Evolutionary conservation across 2,329 filamentous ascomycete genomes (phyloP).

Genomic region (Diaporthe vexans): DNA sequence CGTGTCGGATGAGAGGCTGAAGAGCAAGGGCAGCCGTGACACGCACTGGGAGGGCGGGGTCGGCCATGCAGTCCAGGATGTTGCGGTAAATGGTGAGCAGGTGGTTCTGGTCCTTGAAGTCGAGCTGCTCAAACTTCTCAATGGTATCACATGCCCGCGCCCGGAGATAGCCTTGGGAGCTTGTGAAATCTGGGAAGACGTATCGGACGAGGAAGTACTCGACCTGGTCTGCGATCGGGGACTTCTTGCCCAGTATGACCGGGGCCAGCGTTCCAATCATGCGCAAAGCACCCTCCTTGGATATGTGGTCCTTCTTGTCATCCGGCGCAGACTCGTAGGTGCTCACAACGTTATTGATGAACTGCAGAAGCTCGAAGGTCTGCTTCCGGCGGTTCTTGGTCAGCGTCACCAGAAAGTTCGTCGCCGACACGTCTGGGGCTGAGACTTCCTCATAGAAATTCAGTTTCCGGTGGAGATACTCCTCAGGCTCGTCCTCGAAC

Average conservation of each 20-base stretch:
- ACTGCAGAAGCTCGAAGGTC: conserved; percentile 93
- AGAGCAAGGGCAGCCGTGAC: conserved; percentile 95
- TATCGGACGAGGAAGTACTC: conserved; percentile 99
- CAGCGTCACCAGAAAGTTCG: conserved; percentile 94
- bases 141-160: conserved; percentile 96
- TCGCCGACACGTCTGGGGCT: conserved; percentile 93
- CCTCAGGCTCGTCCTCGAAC: conserved; percentile 93
- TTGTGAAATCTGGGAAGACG: conserved; percentile 98
- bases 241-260: conserved; percentile 97
- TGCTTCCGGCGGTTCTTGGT: conserved; percentile 96
- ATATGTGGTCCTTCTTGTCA: conserved; percentile 91
- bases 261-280: conserved; percentile 97
- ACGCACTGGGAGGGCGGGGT: conserved; percentile 91
- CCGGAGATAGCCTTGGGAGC: conserved; percentile 89
- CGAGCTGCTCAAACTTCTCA: conserved; percentile 96
- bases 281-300: conserved; percentile 95
- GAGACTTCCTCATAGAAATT: conserved; percentile 99
- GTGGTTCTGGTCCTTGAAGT: conserved; percentile 97
- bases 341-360: conserved; percentile 95
- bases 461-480: conserved; percentile 96
- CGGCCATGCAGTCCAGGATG: conserved; percentile 96
- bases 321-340: conserved; percentile 88
- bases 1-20: conserved; percentile 95
- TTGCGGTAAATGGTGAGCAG: conserved; percentile 96
- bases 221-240: conserved; percentile 95